Evolutionary conservation across 2,329 filamentous ascomycete genomes (phyloP).

Genomic region (Diaporthe citrichinensis): DNA sequence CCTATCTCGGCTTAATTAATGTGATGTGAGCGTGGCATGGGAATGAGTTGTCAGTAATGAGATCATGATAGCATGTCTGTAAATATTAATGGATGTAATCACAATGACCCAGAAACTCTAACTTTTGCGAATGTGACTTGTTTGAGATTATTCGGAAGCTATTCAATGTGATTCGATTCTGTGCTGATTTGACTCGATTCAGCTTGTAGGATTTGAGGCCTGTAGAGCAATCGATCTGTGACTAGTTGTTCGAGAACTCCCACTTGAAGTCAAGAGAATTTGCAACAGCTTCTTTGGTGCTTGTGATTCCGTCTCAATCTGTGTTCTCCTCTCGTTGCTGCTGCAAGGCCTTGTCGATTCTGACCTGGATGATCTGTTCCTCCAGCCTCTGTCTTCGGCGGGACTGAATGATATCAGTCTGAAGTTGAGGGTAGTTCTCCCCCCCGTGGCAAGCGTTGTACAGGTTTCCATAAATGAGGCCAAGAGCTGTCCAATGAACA

Average conservation of each 20-base stretch:
- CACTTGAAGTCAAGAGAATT: background rate
- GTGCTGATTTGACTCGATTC: background rate
- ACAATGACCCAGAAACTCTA: background rate
- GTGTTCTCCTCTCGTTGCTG: background rate
- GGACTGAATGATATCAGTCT: too few species aligned
- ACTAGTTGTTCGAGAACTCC: background rate
- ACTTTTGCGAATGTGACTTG: background rate
- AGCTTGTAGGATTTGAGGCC: background rate
- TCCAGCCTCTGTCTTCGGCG: background rate
- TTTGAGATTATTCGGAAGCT: background rate
- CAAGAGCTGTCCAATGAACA: background rate
- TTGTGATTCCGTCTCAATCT: background rate
- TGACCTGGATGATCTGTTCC: background rate
- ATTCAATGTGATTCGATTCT: background rate
- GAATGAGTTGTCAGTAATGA: background rate
- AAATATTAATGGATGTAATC: slow-evolving; percentile 27
- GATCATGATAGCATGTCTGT: slow-evolving; percentile 17
- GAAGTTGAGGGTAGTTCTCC: too few species aligned
- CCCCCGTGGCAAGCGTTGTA: too few species aligned
- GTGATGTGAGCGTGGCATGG: background rate
- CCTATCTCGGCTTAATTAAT: slow-evolving; percentile 36
- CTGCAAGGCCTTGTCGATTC: background rate
- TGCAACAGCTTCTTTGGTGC: background rate
- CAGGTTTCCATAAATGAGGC: background rate
- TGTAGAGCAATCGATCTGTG: background rate